Base-by-base conservation (phyloP, 2,329 filamentous ascomycete genomes). In the Aspergillus brasiliensis region DNA sequence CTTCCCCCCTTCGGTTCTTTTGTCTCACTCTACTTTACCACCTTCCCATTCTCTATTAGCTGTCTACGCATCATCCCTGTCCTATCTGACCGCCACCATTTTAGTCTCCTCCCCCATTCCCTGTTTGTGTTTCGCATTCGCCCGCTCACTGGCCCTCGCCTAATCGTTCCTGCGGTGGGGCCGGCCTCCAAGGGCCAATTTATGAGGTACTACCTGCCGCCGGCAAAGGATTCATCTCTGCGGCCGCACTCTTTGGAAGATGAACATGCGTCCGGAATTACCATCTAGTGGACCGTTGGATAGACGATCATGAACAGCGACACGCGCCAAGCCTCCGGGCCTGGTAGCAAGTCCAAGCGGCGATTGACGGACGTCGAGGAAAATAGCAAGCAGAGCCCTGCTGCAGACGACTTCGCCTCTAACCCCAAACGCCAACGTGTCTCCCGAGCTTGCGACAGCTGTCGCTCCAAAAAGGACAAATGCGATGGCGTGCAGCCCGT, bases 401-500 rank as follows among this genome's bases (percentile, higher is more conserved):
- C 66, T 47, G 58, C 66, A 34, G 69, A 75, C 28, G 73, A 72
- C 47, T 48, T 57, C 13, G 63, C 72, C 25, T 65, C 71, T 40
- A 76, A 77, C 34, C 68, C 74, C 64, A 89, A 89, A 73, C 82
- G 87, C 42, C 86, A 87, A 66, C 80, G 88, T 60, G 87, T 90
- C 7, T 89, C 87, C 27, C 80, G 87, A 62, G 88, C 88, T 34
- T 91, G 88, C 74, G 87, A 91, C 68, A 86, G 86, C 65, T 91
- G 88, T 69, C 83, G 88, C 49, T 81, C 82, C 13, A 86, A 86
- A 53, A 84, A 88, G 62, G 88, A 91, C 73, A 91, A 89, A 70
- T 92, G 89, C 74, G 88, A 92, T 68, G 89, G 90, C 15, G 79
- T 80, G 10, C 85, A 87, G 64, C 89, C 89, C 5, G 79, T 80